Evolutionary conservation across 2,329 filamentous ascomycete genomes (phyloP).

Genomic region (Achaetomium macrosporum): DNA sequence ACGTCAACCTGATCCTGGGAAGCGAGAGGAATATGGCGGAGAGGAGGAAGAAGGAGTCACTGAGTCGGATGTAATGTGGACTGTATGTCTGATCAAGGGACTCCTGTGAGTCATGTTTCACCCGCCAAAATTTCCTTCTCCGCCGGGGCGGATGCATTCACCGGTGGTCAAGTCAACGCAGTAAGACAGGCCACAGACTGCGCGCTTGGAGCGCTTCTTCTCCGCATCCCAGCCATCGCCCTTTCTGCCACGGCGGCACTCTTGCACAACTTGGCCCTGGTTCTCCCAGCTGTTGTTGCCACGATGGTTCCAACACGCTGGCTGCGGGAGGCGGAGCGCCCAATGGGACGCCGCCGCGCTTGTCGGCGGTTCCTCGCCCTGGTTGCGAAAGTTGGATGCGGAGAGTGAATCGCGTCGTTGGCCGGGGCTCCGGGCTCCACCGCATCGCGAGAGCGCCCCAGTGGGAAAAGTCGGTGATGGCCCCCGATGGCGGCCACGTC

Average conservation of each 20-base stretch:
- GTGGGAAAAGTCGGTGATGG: slow-evolving; percentile 8
- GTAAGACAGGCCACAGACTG: no score
- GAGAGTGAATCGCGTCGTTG: background rate
- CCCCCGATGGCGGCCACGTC: slow-evolving; percentile 15
- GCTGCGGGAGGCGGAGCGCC: slow-evolving; percentile 1
- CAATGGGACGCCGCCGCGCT: slow-evolving; percentile 10
- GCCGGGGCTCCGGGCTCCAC: background rate
- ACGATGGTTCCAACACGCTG: slow-evolving; percentile 2
- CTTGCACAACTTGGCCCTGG: background rate
- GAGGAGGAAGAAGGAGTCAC: slow-evolving; percentile 3
- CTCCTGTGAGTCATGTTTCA: no score
- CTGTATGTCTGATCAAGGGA: no score
- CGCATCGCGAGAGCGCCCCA: slow-evolving; percentile 3
- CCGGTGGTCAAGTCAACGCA: no score
- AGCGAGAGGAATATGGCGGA: slow-evolving; percentile 52
- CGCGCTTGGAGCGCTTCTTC: no score
- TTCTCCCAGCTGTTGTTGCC: slow-evolving; percentile 9
- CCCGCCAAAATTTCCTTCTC: no score
- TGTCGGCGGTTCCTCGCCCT: background rate
- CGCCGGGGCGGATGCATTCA: no score
- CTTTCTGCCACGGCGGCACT: background rate
- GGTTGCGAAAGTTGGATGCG: background rate
- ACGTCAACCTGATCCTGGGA: slow-evolving; percentile 59
- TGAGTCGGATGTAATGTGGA: background rate
- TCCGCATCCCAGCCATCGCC: background rate